Base-by-base conservation (phyloP, 1,284 basidiomycete species). In the Cutaneotrichosporon cavernicola region DNA sequence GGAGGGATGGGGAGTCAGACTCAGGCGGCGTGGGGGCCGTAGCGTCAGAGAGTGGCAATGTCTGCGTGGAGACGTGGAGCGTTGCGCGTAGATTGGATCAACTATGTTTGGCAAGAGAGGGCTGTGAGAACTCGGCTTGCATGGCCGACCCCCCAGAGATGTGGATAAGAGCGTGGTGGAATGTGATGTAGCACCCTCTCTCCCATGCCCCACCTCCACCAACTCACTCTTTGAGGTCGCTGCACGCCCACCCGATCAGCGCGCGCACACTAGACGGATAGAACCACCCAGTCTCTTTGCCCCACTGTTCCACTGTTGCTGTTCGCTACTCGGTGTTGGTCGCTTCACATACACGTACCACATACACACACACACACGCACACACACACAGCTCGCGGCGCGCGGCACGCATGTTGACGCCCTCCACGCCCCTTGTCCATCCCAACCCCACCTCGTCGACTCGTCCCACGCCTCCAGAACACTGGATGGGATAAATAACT, bases 141-240 rank as follows among this genome's bases (percentile, higher is more conserved):
- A 8, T 36, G 43, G 18, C 1, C 43, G 16, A 46, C 16, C 18
- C 18, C 14, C 40, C 10, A 18, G 40, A 43, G 18, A 46, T 46
- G 43, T 46, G 43, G 43, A 46, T 46, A 46, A 46, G 43, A 46
- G 43, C 18, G 2, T n/a, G 43, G 18, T 46, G 43, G 43, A 46
- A 46, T 46, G 43, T 46, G 43, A 46, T n/a, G 16, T 46, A 14
- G 43, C 43, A 46, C 16, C 43, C 43, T n/a, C 18, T n/a, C 43
- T 18, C 43, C 18, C 43, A 46, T 46, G 43, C 43, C 43, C 43
- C 43, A 46, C 43, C 43, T 46, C 43, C 43, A 46, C 43, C 43
- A 46, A 46, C 43, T n/a, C 18, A 36, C 34, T 9, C 34, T 36
- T 46, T 18, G 43, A n/a, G 43, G 43, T n/a, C 43, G 6, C 38